A percentile compares a stretch with the other conserved stretches of the same genome.
Evolutionary conservation across 257 asterid species (phyloP).

Genomic region (Fraxinus excelsior): DNA sequence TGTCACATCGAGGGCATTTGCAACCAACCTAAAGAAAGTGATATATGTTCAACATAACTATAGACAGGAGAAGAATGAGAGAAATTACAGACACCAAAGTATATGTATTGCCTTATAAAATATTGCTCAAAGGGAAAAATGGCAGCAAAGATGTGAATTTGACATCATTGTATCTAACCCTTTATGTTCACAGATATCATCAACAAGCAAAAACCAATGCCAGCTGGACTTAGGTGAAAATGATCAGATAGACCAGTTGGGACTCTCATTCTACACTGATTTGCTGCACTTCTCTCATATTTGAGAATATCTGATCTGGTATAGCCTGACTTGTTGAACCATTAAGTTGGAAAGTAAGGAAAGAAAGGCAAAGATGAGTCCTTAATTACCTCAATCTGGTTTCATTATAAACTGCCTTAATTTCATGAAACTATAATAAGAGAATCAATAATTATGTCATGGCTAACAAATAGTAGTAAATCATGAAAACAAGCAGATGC

Average conservation of each 20-base stretch:
- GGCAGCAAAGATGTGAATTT: conserved; percentile 5
- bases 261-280: neutral
- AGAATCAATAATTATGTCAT: neutral
- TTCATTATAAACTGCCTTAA: neutral
- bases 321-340: neutral
- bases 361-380: neutral
- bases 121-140: neutral
- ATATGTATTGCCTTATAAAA: neutral
- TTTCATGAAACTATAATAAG: neutral
- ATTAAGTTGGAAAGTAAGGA: too few relatives aligned
- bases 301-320: neutral
- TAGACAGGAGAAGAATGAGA: neutral
- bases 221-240: neutral
- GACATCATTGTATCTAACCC: neutral
- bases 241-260: neutral
- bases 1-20: conserved; percentile 67
- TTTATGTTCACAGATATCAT: neutral
- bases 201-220: neutral
- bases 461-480: neutral
- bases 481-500: conserved; percentile 23
- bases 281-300: neutral
- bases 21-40: conserved; percentile 64
- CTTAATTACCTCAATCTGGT: neutral
- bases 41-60: neutral
- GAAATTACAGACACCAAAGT: neutral